phyloP scores from a whole-genome alignment of 116 monocot genomes.

The Trichopus zeylanicus region DNA sequence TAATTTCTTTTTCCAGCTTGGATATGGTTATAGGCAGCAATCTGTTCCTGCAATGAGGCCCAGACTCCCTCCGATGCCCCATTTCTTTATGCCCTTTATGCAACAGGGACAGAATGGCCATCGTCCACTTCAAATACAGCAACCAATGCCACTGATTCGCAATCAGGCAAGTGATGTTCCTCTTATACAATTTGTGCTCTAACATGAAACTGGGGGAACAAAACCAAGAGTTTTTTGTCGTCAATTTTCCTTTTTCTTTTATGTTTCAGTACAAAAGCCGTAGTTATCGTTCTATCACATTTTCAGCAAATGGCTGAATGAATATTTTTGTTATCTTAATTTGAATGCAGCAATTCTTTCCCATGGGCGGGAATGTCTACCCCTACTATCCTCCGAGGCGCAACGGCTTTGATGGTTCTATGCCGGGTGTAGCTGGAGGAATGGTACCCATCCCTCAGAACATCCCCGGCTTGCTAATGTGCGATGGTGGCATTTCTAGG shows the following conservation, averaged over 20 bases:
- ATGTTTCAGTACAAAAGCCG: too few species aligned
- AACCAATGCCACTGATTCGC: conserved; percentile 55
- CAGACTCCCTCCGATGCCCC: conserved; percentile 49
- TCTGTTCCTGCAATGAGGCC: conserved; percentile 82
- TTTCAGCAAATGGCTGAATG: neutral
- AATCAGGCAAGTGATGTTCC: conserved; percentile 36
- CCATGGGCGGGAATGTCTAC: conserved; percentile 49
- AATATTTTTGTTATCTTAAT: neutral
- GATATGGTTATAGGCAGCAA: conserved; percentile 68
- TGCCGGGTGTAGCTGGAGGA: conserved; percentile 40
- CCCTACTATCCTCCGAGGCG: conserved; percentile 52
- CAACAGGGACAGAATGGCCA: conserved; percentile 65
- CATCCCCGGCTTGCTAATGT: conserved; percentile 27
- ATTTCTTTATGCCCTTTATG: conserved; percentile 67
- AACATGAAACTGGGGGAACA: too few species aligned
- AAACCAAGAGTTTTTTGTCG: too few species aligned
- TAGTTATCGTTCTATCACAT: too few species aligned
- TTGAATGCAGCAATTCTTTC: conserved; percentile 74
- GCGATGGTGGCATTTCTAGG: conserved; percentile 26
- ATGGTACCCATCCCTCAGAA: conserved; percentile 45
- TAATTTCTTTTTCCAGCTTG: conserved; percentile 39
- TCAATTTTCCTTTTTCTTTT: too few species aligned
- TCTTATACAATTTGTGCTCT: too few species aligned
- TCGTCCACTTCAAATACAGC: conserved; percentile 56
- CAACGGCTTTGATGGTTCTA: conserved; percentile 33